phyloP scores from a whole-genome alignment of 805 yeast species.

The Kluyveromyces siamensis region DNA sequence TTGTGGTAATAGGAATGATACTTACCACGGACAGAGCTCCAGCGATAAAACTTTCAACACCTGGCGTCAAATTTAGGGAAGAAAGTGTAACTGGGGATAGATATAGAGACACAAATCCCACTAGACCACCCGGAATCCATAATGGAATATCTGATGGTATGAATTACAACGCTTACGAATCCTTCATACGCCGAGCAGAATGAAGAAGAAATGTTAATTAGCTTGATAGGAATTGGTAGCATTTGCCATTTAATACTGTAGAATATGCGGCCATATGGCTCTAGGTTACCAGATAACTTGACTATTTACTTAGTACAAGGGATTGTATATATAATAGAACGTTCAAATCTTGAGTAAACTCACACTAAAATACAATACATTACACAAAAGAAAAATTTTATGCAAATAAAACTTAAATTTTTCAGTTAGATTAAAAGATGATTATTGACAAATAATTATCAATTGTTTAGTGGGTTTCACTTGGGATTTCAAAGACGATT shows the following conservation, averaged over 20 bases:
- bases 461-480: constrained; percentile 28
- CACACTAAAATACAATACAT: constrained; percentile 3
- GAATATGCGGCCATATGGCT: background rate
- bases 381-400: background rate
- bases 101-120: background rate
- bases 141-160: background rate
- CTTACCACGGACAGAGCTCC: constrained; percentile 5
- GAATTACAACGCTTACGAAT: constrained; percentile 3
- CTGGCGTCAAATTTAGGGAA: background rate
- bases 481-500: constrained; percentile 93
- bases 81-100: background rate
- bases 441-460: constrained; percentile 4
- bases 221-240: too few relatives aligned
- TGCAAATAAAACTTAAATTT: constrained; percentile 4
- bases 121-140: too few relatives aligned
- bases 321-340: constrained; percentile 6
- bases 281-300: background rate
- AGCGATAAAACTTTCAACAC: background rate
- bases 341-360: constrained; percentile 1
- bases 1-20: constrained; percentile 9
- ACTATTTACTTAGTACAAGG: constrained; percentile 1
- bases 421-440: constrained; percentile 4
- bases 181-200: constrained; percentile 5
- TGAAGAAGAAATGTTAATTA: background rate
- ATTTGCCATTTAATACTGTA: background rate